These are phyloP conservation scores for Klebsormidium nitens DNA, from an alignment of 139 green algal species.

Conservation along the genomic window DNA sequence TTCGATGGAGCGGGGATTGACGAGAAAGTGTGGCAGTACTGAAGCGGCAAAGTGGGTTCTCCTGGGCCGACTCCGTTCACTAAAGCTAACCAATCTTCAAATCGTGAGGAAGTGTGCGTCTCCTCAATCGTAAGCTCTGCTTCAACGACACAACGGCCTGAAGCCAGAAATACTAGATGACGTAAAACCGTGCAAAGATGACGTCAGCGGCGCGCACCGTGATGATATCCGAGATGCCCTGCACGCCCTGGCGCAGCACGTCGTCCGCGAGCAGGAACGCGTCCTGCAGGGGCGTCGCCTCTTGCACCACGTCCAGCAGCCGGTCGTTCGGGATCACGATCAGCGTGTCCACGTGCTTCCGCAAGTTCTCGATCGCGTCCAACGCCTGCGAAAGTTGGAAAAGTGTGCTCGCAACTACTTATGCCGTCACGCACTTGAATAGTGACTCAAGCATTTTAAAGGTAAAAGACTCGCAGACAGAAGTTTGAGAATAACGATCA, in stretches of 20 bases:
- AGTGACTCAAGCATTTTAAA: not conserved
- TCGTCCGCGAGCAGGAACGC: slow-evolving; percentile 94
- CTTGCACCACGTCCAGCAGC: slow-evolving; percentile 76
- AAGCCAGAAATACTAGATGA: no score
- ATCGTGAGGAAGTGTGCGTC: no score
- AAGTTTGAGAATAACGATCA: slow-evolving; percentile 93
- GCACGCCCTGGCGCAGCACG: slow-evolving; percentile 87
- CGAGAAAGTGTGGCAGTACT: no score
- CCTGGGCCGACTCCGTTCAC: no score
- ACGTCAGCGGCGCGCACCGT: slow-evolving; percentile 58
- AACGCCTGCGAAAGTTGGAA: slow-evolving; percentile 51
- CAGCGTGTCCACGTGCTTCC: slow-evolving; percentile 69
- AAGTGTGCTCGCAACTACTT: slow-evolving; percentile 4
- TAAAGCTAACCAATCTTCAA: no score
- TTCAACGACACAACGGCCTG: no score
- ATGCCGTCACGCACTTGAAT: not conserved
- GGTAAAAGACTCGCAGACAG: not conserved
- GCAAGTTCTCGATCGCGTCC: slow-evolving; percentile 70
- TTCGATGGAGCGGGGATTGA: no score
- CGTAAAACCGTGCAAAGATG: no score
- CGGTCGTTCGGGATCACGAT: slow-evolving; percentile 91
- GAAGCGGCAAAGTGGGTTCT: no score
- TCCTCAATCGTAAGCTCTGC: no score
- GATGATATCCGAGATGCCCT: slow-evolving; percentile 99
- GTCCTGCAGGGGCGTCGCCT: slow-evolving; percentile 80